Evolutionary conservation across 257 asterid species (phyloP), one percentile per base, ranked within the genome.

Genomic region (Solanum tarapatanum): DNA sequence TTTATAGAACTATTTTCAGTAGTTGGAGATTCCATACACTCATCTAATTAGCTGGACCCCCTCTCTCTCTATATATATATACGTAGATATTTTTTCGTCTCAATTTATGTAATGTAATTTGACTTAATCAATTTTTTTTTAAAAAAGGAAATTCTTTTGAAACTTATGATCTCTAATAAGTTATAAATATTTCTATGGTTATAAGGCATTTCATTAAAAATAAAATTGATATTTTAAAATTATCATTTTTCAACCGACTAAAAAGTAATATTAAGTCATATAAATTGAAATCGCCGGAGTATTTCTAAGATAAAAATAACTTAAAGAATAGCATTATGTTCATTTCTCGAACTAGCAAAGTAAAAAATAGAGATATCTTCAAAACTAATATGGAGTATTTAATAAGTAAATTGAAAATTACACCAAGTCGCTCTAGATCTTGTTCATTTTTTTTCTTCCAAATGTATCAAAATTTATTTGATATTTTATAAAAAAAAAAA

Each of bases 21-120:
- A 16, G 68, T 82, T 45, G 85, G 69, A 82, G 85, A 82, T 82
- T 82, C 85, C 41, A 48, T 16, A 13, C 85, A 82, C 41, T 82
- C 3, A 36, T 8, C 62, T 82, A 69, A 14, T 14, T 82, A 82
- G 69, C 33, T 82, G 85, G 84, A 51, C 23, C 62, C 62, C 3
- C 58, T 14, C 19, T 51, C 23, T 16, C 17, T 41, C 45, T 41
- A 39, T 39, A 4, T 10, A 10, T 11, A 39, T 39, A 41, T 13
- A 51, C 0, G 2, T 45, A 51, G 0, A 51, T 16, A 16, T 14
- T 5, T 51, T 5, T 51, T 14, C 3, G 4, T 51, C 1, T 51
- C 4, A 2, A 51, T 51, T 6, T 51, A 51, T 16, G 1, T 51
- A 6, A 17, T 6, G 8, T 51, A 51, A 16, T 51, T 16, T 16